A percentile compares a stretch with the other conserved stretches of the same genome.
Conservation (phyloP, 2,329 filamentous ascomycete genomes). For the Fusarium longipes region DNA sequence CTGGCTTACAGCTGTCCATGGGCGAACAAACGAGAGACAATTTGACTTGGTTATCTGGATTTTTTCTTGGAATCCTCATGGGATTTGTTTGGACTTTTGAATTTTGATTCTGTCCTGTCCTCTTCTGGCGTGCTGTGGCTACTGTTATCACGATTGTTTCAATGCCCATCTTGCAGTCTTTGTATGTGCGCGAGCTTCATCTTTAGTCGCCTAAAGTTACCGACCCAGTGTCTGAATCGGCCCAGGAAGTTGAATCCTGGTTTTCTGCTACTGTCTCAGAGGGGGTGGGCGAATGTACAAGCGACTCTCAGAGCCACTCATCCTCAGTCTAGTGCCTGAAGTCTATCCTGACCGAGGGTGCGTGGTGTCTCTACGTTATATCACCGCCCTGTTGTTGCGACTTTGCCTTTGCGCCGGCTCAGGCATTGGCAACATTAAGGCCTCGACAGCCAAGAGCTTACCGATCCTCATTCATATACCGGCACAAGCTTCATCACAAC, state of each 20-base stretch:
- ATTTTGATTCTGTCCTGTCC: conserved; percentile 12
- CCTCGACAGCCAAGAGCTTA: conserved; percentile 19
- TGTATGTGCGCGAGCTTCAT: conserved; percentile 18
- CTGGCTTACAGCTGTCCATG: conserved; percentile 30
- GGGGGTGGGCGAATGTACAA: conserved; percentile 25
- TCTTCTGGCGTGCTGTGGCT: conserved; percentile 9
- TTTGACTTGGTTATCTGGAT: conserved; percentile 17
- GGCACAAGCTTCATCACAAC: conserved; percentile 14
- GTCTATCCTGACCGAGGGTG: conserved; percentile 30
- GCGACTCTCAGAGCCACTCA: conserved; percentile 28
- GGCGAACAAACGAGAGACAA: conserved; percentile 26
- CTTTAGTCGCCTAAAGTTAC: conserved; percentile 15
- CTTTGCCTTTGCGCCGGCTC: conserved; percentile 27
- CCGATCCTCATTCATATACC: conserved; percentile 12
- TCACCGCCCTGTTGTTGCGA: conserved; percentile 21
- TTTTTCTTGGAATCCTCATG: conserved; percentile 16
- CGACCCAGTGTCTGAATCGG: not conserved
- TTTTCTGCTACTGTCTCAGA: conserved; percentile 27
- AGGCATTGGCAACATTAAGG: conserved; percentile 25
- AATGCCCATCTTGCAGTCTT: conserved; percentile 11
- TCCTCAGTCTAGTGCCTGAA: conserved; percentile 29
- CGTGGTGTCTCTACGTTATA: conserved; percentile 35
- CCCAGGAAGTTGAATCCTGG: conserved; percentile 23
- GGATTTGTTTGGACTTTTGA: conserved; percentile 12
- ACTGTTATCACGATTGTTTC: conserved; percentile 11